phyloP scores from a whole-genome alignment of 345 rosid genomes.

The Clarkia xantiana region DNA sequence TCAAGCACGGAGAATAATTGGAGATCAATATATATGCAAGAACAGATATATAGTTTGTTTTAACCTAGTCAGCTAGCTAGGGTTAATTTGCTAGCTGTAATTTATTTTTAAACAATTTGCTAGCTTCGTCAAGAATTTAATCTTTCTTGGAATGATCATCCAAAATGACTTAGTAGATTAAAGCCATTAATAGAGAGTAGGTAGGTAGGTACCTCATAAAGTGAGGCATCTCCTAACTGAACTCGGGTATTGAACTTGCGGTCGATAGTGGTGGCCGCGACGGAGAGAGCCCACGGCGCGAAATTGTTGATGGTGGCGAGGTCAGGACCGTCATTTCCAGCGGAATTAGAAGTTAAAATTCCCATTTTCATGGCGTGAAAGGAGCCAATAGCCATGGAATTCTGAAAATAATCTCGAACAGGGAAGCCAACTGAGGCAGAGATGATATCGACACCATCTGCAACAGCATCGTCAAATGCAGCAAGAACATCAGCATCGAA shows the following conservation, averaged over 20 bases:
- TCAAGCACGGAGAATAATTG: too few species aligned
- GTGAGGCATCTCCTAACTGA: slow-evolving; percentile 22
- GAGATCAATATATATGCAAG: too few species aligned
- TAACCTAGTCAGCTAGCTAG: too few species aligned
- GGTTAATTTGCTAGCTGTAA: too few species aligned
- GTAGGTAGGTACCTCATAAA: too few species aligned
- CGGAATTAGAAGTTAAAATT: slow-evolving; percentile 16
- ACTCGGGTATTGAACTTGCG: slow-evolving; percentile 16
- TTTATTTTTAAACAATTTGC: too few species aligned
- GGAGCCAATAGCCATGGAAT: slow-evolving; percentile 20
- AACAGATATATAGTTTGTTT: too few species aligned
- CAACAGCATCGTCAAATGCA: slow-evolving; percentile 33
- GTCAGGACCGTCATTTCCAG: slow-evolving; percentile 16
- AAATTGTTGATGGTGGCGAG: slow-evolving; percentile 5
- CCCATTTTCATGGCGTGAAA: slow-evolving; percentile 23
- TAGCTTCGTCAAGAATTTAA: too few species aligned
- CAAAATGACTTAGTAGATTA: too few species aligned
- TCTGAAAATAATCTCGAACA: slow-evolving; percentile 5
- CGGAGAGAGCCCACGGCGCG: slow-evolving; percentile 28
- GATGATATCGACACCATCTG: slow-evolving; percentile 15
- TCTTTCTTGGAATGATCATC: too few species aligned
- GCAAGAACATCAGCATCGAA: slow-evolving; percentile 18
- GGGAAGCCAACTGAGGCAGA: slow-evolving; percentile 8
- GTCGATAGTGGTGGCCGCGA: slow-evolving; percentile 25
- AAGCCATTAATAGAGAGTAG: too few species aligned